Conservation (phyloP, 768 basidiomycete genomes). For the Lentinula sp. region DNA sequence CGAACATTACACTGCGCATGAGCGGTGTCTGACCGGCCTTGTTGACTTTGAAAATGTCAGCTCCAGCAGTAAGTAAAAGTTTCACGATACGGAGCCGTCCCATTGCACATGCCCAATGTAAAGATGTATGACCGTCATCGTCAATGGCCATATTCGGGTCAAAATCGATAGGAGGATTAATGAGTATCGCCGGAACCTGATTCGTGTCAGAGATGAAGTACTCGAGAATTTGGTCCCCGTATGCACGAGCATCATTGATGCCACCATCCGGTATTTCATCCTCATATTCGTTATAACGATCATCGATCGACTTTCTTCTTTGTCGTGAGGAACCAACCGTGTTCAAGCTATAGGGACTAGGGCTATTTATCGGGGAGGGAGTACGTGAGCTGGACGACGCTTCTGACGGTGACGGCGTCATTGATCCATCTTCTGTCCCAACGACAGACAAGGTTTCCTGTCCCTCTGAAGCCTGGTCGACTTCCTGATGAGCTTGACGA, state of each 20-base stretch:
- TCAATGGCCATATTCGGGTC: conserved; percentile 96
- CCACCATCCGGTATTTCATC: conserved; percentile 31
- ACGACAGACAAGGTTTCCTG: conserved; percentile 59
- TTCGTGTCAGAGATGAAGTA: conserved; percentile 98
- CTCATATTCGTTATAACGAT: conserved; percentile 42
- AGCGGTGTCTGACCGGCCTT: conserved; percentile 94
- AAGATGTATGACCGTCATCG: conserved; percentile 93
- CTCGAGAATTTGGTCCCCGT: conserved; percentile 94
- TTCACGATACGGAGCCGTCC: conserved; percentile 95
- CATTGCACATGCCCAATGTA: conserved; percentile 99
- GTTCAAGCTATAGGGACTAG: conserved; percentile 39
- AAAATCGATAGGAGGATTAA: conserved; percentile 84
- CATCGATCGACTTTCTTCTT: conserved; percentile 40
- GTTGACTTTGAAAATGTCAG: conserved; percentile 96
- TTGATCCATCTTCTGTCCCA: conserved; percentile 82
- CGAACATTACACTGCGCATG: conserved; percentile 99
- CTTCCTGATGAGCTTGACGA: conserved; percentile 36
- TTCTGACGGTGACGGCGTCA: conserved; percentile 86
- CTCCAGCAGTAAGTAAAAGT: conserved; percentile 86
- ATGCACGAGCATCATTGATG: conserved; percentile 58
- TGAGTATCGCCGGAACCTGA: conserved; percentile 81
- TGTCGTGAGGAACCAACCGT: conserved; percentile 36
- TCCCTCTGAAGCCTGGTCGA: conserved; percentile 52
- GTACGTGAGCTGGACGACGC: conserved; percentile 87
- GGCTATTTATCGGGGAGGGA: conserved; percentile 78